Evolutionary conservation across 169 alveolate species (phyloP), one percentile per base, ranked within the genome.

Genomic region (Plasmodium knowlesi): DNA sequence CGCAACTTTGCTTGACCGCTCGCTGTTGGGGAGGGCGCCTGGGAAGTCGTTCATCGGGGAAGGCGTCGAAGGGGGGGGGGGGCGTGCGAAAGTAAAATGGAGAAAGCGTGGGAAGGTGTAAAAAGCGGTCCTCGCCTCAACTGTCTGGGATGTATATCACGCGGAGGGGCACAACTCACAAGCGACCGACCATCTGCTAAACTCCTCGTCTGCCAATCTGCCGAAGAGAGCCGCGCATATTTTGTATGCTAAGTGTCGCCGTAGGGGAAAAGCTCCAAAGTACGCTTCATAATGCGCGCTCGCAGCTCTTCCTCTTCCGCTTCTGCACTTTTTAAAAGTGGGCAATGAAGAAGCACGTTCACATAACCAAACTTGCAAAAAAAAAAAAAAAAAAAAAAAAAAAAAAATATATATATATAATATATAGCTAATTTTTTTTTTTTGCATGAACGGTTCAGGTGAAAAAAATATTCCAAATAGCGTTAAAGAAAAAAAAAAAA

Each of bases 1-100:
- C 30, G 94, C 94, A 28, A 89, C 81, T 37, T 80, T 89, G 54
- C 81, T 89, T 14, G 94, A 67, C 5, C 78, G 61, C 50, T 89
- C 94, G 71, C 37, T 85, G 78, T 41, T 73, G 50, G 93, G 72
- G 14, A 85, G 30, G 30, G 82, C 14, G n/a, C 85, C 78, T 8
- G 93, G 54, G 39, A 74, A 73, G 41, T 54, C 85, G 57, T 32
- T 74, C 93, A 85, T 85, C 80, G 74, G 32, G 25, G 74, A 32
- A 5, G 25, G 25, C 6, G 25, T 25, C 3, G 5, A 61, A 61
- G 25, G 1, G 8, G 32, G 9, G 74, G 32, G 14, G 74, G 74
- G 19, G 14, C n/a, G n/a, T n/a, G 39, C 1, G 39, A 3, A 32
- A 32, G 39, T n/a, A 10, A 61, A 61, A 14, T 61, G 74, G 54